Evolutionary conservation across 108 stramenopile species (phyloP).

Genomic region (Parmales sp.): DNA sequence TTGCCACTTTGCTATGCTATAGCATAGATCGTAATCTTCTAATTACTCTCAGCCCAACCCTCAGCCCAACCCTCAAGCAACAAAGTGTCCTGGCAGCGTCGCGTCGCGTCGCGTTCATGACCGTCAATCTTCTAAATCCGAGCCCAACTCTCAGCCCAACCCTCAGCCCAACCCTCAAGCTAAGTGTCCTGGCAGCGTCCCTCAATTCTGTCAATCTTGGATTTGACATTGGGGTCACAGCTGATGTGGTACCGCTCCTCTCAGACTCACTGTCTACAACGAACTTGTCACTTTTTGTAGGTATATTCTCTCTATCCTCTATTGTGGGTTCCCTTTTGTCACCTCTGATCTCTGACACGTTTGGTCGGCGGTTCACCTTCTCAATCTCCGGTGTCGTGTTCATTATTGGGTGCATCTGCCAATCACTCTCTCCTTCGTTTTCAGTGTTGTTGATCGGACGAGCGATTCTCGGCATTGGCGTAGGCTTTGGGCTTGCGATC

Average conservation of each 20-base stretch:
- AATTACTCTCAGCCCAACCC: no score
- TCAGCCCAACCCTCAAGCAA: background rate
- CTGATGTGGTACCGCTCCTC: background rate
- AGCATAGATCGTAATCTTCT: no score
- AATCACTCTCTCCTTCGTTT: background rate
- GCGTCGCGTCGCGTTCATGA: no score
- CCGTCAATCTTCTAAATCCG: no score
- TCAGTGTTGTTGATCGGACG: background rate
- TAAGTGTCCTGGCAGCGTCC: background rate
- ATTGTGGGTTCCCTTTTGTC: background rate
- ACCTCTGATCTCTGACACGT: background rate
- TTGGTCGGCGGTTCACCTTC: background rate
- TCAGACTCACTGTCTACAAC: background rate
- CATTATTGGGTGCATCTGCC: background rate
- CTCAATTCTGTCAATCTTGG: slow-evolving; percentile 15
- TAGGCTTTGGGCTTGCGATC: slow-evolving; percentile 15
- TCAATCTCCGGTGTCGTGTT: background rate
- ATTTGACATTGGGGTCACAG: slow-evolving; percentile 9
- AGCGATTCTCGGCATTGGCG: background rate
- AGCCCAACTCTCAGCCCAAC: no score
- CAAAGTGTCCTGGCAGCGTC: background rate
- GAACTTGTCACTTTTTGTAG: background rate
- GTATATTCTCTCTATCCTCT: background rate
- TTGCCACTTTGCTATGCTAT: no score
- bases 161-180: background rate